Conservation (phyloP, 1,139 yeast species). For the Meyerozyma sp. region DNA sequence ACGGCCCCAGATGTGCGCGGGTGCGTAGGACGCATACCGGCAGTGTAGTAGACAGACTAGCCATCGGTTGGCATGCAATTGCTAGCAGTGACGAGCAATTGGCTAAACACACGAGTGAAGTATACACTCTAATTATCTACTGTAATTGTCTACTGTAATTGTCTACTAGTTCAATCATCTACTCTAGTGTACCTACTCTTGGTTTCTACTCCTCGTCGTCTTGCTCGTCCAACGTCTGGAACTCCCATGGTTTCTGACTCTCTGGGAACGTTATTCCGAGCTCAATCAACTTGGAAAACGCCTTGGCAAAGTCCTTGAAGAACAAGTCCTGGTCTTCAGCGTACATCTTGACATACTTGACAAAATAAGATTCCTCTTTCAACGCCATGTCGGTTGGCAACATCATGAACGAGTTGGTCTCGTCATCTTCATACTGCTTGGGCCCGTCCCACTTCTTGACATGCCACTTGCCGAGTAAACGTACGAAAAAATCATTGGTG, state of each 20-base stretch:
- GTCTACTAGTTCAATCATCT: no score
- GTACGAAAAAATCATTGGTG: slow-evolving; percentile 74
- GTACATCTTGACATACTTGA: slow-evolving; percentile 61
- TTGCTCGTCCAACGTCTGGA: slow-evolving; percentile 72
- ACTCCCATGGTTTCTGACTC: slow-evolving; percentile 39
- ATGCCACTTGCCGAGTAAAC: slow-evolving; percentile 76
- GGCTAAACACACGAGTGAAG: background rate
- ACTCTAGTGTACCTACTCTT: background rate
- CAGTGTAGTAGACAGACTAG: no score
- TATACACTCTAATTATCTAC: background rate
- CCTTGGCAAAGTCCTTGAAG: slow-evolving; percentile 67
- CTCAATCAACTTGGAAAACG: slow-evolving; percentile 67
- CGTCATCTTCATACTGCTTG: slow-evolving; percentile 72
- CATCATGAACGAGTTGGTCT: slow-evolving; percentile 81
- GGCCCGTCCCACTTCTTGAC: slow-evolving; percentile 70
- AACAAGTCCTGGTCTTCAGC: slow-evolving; percentile 68
- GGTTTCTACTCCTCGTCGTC: slow-evolving; percentile 1
- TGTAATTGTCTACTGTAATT: no score
- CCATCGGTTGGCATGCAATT: no score
- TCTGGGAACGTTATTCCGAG: slow-evolving; percentile 64
- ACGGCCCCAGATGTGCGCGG: background rate
- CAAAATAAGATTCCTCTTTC: slow-evolving; percentile 59
- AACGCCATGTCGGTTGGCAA: slow-evolving; percentile 79
- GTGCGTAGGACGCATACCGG: background rate
- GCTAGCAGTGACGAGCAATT: background rate